Evolutionary conservation across 148 eudicot genomes (phyloP), one percentile per base, ranked within the genome.

Genomic region (Vaccinium vitisidaea): DNA sequence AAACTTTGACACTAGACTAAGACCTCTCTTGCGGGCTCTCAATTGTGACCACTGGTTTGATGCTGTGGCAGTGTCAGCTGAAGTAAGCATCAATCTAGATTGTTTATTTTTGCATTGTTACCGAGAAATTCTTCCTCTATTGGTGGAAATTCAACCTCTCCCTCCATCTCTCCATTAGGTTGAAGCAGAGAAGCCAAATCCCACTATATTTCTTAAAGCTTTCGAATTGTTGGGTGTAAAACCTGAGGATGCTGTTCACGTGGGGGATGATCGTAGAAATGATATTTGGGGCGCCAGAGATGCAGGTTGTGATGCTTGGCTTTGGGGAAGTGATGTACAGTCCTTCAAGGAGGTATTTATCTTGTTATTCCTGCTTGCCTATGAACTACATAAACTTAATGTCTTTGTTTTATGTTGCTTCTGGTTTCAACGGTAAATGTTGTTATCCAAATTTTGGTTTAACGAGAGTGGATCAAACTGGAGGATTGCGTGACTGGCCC

Each of bases 261-360:
- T 97, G 32, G 99, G 99, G 32, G 99, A 97, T 90, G 99, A 97
- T 78, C 96, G 99, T 77, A 89, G 99, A 84, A 97, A 97, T 80
- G 99, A 97, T 83, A 83, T 97, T 84, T 97, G 99, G 99, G 99
- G 99, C 69, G 99, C 99, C 74, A 86, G 99, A 85, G 99, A 93
- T 88, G 99, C 99, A 27, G 99, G 99, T 74, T 95, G 96, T 89
- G 99, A 97, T 87, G 98, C 98, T 83, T 97, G 99, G 99, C 95
- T 97, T 32, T 97, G 99, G 98, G 99, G 99, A 52, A 93, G 94
- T 77, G 99, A 97, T 54, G 99, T 97, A 71, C 88, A 91, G 63
- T 97, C 99, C 70, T 95, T 97, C 87, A 91, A 91, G 83, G 98
- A 97, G 99, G 99, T 96, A 90, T 58, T 58, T 8, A 73, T 23